These are phyloP conservation scores for Fraxinus anomala DNA, from an alignment of 257 asterid genomes.

Conservation along the genomic window DNA sequence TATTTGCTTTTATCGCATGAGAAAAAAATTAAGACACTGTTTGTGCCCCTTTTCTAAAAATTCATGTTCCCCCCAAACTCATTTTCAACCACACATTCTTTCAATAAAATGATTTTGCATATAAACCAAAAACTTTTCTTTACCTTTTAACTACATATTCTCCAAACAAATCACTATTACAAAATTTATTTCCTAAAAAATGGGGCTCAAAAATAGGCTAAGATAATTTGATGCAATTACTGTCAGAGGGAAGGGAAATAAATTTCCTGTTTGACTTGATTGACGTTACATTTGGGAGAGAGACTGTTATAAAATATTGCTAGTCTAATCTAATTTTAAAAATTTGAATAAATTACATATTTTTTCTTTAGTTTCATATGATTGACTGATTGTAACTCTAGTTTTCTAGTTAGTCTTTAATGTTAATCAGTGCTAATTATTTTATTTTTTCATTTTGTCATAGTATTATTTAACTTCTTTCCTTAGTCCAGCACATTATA, in stretches of 20 bases:
- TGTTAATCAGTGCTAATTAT: background rate
- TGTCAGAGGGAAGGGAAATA: background rate
- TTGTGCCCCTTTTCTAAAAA: too few relatives aligned
- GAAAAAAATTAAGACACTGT: background rate
- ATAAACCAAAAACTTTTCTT: too few relatives aligned
- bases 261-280: background rate
- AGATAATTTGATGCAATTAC: background rate
- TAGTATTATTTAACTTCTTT: background rate
- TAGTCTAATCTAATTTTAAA: background rate
- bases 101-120: too few relatives aligned
- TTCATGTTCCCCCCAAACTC: too few relatives aligned
- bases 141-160: too few relatives aligned
- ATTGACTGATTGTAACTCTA: background rate
- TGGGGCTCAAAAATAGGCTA: too few relatives aligned
- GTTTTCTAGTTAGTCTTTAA: background rate
- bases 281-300: background rate
- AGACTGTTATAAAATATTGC: background rate
- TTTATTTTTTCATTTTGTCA: background rate
- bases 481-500: background rate
- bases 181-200: too few relatives aligned
- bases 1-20: background rate
- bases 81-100: too few relatives aligned
- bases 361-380: background rate
- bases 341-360: background rate
- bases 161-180: too few relatives aligned